Conservation (phyloP, 139 green algal genomes). For the Diplosphaera chodatii region DNA sequence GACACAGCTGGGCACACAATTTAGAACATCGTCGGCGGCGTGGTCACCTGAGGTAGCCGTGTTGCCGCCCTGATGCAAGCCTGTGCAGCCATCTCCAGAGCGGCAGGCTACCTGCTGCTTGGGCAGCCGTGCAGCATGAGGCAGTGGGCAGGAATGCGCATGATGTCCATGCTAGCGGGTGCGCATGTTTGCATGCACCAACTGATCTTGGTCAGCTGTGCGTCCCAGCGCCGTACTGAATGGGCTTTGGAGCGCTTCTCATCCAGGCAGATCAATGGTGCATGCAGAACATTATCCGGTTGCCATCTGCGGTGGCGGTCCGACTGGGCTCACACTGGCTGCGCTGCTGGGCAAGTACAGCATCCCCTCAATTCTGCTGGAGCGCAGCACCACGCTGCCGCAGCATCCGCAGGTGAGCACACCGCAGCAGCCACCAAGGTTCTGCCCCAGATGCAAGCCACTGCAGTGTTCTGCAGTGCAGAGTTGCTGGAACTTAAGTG, state of each 20-base stretch:
- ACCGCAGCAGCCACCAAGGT: no score
- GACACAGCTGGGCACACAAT: no score
- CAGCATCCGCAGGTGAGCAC: constrained; percentile 40
- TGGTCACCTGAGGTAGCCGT: no score
- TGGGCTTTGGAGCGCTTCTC: no score
- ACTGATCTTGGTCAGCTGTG: no score
- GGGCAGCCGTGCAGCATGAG: not conserved
- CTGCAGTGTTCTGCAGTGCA: no score
- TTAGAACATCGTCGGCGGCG: no score
- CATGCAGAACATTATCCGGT: constrained; percentile 46
- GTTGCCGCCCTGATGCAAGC: not conserved
- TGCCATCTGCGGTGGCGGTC: constrained; percentile 70
- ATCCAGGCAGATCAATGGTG: no score
- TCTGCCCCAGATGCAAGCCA: no score
- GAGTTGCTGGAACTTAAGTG: no score
- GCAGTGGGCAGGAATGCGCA: not conserved
- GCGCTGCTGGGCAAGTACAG: constrained; percentile 58
- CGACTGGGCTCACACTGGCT: constrained; percentile 64
- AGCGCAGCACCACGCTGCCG: constrained; percentile 32
- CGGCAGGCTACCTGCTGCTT: not conserved
- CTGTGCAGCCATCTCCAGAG: not conserved
- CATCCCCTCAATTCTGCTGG: constrained; percentile 58
- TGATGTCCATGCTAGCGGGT: not conserved
- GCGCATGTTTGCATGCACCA: not conserved
- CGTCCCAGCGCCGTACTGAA: no score